Evolutionary conservation across 2,329 filamentous ascomycete genomes (phyloP).

Genomic region (Trichoderma semiorbis): DNA sequence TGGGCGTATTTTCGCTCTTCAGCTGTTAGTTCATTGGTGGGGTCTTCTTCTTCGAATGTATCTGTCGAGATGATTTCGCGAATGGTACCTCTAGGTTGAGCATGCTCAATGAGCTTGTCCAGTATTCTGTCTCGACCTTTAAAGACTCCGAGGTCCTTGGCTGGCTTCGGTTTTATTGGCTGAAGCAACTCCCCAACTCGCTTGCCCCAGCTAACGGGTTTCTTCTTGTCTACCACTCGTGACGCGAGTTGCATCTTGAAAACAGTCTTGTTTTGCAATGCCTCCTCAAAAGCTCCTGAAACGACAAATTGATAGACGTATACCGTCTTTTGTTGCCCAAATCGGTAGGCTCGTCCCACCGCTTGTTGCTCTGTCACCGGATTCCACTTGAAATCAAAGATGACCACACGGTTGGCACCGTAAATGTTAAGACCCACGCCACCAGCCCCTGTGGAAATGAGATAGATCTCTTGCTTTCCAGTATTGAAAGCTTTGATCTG

Average conservation of each 20-base stretch:
- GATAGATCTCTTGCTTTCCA: slow-evolving; percentile 55
- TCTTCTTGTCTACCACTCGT: slow-evolving; percentile 80
- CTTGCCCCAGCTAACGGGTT: slow-evolving; percentile 63
- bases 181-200: slow-evolving; percentile 54
- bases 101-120: slow-evolving; percentile 42
- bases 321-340: slow-evolving; percentile 77
- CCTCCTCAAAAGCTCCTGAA: slow-evolving; percentile 76
- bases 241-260: slow-evolving; percentile 81
- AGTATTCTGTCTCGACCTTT: slow-evolving; percentile 63
- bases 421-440: slow-evolving; percentile 80
- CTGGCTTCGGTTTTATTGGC: slow-evolving; percentile 49
- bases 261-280: slow-evolving; percentile 67
- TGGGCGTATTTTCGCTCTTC: slow-evolving; percentile 59
- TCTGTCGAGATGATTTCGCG: slow-evolving; percentile 63
- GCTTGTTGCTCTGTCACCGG: slow-evolving; percentile 82
- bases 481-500: slow-evolving; percentile 68
- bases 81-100: slow-evolving; percentile 40
- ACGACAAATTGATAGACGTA: slow-evolving; percentile 80
- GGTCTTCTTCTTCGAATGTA: slow-evolving; percentile 68
- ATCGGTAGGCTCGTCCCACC: slow-evolving; percentile 78
- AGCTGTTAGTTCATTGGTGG: slow-evolving; percentile 50
- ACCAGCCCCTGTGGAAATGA: slow-evolving; percentile 82
- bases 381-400: slow-evolving; percentile 81
- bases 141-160: slow-evolving; percentile 51
- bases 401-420: slow-evolving; percentile 79